Evolutionary conservation across 257 asterid genomes (phyloP).

Genomic region (Solanum sitiens): DNA sequence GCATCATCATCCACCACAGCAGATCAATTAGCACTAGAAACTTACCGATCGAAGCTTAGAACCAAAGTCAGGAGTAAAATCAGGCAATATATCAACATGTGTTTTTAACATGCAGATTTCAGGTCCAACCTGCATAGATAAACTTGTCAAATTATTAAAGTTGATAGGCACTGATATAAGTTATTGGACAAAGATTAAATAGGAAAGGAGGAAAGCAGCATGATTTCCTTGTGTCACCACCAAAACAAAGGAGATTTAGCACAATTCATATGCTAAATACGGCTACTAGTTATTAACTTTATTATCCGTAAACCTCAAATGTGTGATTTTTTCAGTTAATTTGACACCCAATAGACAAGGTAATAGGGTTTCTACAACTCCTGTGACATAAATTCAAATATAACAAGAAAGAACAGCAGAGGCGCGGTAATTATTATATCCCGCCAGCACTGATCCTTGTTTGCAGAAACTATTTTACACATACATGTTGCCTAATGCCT

Average conservation of each 20-base stretch:
- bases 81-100: constrained; percentile 94
- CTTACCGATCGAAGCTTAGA: constrained; percentile 76
- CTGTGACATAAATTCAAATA: neutral
- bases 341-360: neutral
- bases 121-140: constrained; percentile 79
- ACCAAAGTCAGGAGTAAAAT: constrained; percentile 87
- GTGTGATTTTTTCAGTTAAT: neutral
- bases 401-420: neutral
- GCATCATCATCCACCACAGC: neutral
- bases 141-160: constrained; percentile 6
- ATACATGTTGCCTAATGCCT: neutral
- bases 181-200: neutral
- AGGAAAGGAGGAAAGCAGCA: neutral
- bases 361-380: neutral
- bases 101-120: constrained; percentile 97
- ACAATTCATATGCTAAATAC: neutral
- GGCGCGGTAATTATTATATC: neutral
- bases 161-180: neutral
- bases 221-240: neutral
- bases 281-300: neutral
- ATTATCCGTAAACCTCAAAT: neutral
- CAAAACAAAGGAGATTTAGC: neutral
- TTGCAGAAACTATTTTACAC: neutral
- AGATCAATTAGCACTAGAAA: neutral
- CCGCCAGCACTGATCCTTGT: neutral